Evolutionary conservation across 2,329 filamentous ascomycete genomes (phyloP).

Genomic region (Myriosclerotinia scirpicola): DNA sequence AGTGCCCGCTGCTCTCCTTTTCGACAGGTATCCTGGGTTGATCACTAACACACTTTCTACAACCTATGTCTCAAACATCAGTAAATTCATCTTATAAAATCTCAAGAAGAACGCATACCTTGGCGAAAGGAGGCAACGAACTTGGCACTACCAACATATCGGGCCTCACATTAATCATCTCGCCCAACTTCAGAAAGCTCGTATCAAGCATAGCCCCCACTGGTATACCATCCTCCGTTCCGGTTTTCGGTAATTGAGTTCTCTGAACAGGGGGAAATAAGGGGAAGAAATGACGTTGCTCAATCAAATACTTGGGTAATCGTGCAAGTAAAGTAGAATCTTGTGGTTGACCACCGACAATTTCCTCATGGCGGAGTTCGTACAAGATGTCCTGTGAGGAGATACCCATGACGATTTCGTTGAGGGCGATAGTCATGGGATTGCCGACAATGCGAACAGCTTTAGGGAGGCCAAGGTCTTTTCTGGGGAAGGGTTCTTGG

Average conservation of each 20-base stretch:
- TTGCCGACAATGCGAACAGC: slow-evolving; percentile 79
- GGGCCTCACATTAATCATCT: slow-evolving; percentile 83
- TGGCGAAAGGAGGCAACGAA: slow-evolving; percentile 80
- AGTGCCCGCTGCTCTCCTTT: slow-evolving; percentile 79
- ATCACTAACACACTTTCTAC: slow-evolving; percentile 86
- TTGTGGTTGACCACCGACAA: slow-evolving; percentile 54
- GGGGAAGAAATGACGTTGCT: slow-evolving; percentile 89
- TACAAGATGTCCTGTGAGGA: slow-evolving; percentile 82
- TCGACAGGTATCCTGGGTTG: slow-evolving; percentile 86
- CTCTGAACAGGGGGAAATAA: slow-evolving; percentile 79
- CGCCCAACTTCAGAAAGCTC: slow-evolving; percentile 81
- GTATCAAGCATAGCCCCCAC: slow-evolving; percentile 80
- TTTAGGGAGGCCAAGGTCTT: slow-evolving; percentile 76
- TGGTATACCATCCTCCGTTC: slow-evolving; percentile 57
- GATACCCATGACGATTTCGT: slow-evolving; percentile 80
- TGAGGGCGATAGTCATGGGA: slow-evolving; percentile 84
- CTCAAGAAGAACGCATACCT: slow-evolving; percentile 56
- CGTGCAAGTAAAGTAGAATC: slow-evolving; percentile 53
- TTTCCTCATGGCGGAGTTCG: slow-evolving; percentile 76
- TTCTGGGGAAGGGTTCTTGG: slow-evolving; percentile 67
- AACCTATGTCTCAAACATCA: slow-evolving; percentile 55
- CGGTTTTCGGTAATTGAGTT: slow-evolving; percentile 63
- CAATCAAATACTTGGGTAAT: slow-evolving; percentile 74
- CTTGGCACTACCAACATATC: slow-evolving; percentile 85
- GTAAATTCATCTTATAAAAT: neutral